Percentiles rank a stretch among this genome's conserved stretches.
Conservation (phyloP, 1,139 yeast species). For the Suhomyces panamericanus region DNA sequence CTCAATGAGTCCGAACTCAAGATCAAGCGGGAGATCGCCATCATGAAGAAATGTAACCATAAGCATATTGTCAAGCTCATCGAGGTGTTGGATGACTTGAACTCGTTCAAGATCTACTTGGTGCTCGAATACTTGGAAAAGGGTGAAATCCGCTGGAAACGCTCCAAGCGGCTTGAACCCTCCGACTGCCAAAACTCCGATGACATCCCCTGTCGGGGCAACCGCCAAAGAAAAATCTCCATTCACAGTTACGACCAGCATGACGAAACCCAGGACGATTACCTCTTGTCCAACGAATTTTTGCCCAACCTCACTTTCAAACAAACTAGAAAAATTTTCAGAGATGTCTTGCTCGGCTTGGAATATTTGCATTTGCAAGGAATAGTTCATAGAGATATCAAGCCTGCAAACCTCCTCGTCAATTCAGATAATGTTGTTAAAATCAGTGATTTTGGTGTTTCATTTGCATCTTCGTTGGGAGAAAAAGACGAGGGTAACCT, state of each 20-base stretch:
- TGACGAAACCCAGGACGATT: slow-evolving; percentile 27
- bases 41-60: slow-evolving; percentile 91
- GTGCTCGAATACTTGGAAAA: slow-evolving; percentile 89
- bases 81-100: slow-evolving; percentile 88
- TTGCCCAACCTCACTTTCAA: slow-evolving; percentile 64
- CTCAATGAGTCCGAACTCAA: slow-evolving; percentile 57
- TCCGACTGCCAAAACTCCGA: slow-evolving; percentile 5
- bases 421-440: slow-evolving; percentile 75
- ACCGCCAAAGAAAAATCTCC: slow-evolving; percentile 9
- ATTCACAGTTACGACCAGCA: slow-evolving; percentile 5
- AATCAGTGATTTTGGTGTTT: slow-evolving; percentile 96
- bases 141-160: slow-evolving; percentile 92
- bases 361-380: slow-evolving; percentile 94
- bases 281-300: slow-evolving; percentile 43
- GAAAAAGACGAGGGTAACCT: slow-evolving; percentile 46
- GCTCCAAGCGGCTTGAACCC: slow-evolving; percentile 18
- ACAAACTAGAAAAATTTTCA: slow-evolving; percentile 68
- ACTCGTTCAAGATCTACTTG: slow-evolving; percentile 81
- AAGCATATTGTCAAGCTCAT: slow-evolving; percentile 83
- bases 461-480: slow-evolving; percentile 70
- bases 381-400: slow-evolving; percentile 93
- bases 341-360: slow-evolving; percentile 86
- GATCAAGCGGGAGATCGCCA: slow-evolving; percentile 88
- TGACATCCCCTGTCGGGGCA: slow-evolving; percentile 44
- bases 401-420: slow-evolving; percentile 89